phyloP scores from a whole-genome alignment of 305 asterid species.

The Salvia sclarea region DNA sequence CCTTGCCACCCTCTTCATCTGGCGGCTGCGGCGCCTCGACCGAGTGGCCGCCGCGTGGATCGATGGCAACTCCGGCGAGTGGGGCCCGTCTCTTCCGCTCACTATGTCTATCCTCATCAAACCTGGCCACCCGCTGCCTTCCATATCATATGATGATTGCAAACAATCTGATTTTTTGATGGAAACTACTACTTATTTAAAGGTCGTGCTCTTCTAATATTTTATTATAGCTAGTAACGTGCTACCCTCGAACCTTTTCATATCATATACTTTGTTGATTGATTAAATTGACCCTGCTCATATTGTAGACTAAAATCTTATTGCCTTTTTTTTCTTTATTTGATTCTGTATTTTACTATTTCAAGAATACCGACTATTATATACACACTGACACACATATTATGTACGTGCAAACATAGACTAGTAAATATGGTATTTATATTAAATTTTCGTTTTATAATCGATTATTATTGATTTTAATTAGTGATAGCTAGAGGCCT shows the following conservation, averaged over 20 bases:
- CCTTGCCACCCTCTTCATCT: slow-evolving; percentile 56
- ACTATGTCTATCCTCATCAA: slow-evolving; percentile 31
- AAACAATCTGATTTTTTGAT: not conserved
- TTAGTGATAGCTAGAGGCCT: too few relatives aligned
- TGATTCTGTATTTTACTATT: not conserved
- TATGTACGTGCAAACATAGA: too few relatives aligned
- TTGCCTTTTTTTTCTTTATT: not conserved
- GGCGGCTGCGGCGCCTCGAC: slow-evolving; percentile 46
- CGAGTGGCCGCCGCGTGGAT: slow-evolving; percentile 17
- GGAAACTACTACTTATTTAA: not conserved
- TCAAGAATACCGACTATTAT: not conserved
- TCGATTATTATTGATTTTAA: too few relatives aligned
- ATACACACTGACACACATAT: too few relatives aligned
- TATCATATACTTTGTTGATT: not conserved
- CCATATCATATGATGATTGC: not conserved
- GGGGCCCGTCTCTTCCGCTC: slow-evolving; percentile 32
- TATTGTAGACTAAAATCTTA: not conserved
- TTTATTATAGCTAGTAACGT: slow-evolving; percentile 20
- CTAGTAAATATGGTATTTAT: too few relatives aligned
- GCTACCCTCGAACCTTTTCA: slow-evolving; percentile 4
- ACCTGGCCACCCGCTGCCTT: slow-evolving; percentile 22
- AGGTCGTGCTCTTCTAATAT: not conserved
- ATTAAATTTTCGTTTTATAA: too few relatives aligned
- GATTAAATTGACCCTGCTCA: not conserved
- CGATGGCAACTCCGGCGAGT: slow-evolving; percentile 26